A percentile compares a stretch with the other conserved stretches of the same genome.
Evolutionary conservation across 2,329 filamentous ascomycete genomes (phyloP).

Genomic region (Cryphonectria naterciae): DNA sequence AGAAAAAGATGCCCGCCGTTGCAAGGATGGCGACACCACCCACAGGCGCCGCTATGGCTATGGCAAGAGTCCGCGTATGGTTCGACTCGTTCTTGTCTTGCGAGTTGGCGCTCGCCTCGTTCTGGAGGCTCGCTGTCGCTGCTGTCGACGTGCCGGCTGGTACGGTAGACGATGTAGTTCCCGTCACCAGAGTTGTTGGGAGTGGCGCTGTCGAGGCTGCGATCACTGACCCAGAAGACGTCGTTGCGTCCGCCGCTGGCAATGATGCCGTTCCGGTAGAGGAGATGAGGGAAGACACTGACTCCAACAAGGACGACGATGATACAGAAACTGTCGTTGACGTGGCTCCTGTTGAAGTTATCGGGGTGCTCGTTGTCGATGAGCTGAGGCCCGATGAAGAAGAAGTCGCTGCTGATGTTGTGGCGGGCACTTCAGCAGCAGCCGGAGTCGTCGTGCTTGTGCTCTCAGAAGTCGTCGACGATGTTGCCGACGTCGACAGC

Average conservation of each 20-base stretch:
- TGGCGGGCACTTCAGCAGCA: neutral
- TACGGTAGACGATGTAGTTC: neutral
- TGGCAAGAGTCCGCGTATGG: constrained; percentile 16
- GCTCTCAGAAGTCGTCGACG: neutral
- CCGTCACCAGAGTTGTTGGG: constrained; percentile 1
- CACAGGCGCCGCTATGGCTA: constrained; percentile 25
- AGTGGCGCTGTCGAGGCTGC: neutral
- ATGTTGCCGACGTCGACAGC: neutral
- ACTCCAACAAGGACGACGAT: constrained; percentile 20
- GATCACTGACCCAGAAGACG: neutral
- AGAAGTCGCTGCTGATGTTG: neutral
- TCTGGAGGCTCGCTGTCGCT: constrained; percentile 10
- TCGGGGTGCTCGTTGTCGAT: neutral
- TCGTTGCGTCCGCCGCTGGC: neutral
- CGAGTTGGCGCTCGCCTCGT: constrained; percentile 1
- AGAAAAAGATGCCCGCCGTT: constrained; percentile 15
- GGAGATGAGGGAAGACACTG: constrained; percentile 23
- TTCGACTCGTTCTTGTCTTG: constrained; percentile 4
- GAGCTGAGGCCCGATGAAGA: neutral
- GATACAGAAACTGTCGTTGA: neutral
- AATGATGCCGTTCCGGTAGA: constrained; percentile 16
- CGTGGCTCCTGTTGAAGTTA: neutral
- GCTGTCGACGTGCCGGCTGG: neutral
- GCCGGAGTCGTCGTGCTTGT: neutral
- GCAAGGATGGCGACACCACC: constrained; percentile 22